phyloP scores from a whole-genome alignment of 805 yeast species.

The Saccharomyces jurei region DNA sequence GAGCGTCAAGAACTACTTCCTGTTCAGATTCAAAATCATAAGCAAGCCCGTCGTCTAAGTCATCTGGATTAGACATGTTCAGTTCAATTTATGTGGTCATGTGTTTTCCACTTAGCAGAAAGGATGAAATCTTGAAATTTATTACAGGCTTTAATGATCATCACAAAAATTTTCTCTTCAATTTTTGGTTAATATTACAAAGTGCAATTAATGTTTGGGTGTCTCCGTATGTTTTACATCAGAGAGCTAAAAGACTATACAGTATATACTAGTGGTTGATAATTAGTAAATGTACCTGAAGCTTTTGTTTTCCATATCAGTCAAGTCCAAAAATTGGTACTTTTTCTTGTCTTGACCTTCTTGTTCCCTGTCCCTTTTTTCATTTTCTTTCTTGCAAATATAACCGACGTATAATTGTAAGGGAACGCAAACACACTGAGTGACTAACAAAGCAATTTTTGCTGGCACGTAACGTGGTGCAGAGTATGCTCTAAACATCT shows the following conservation, averaged over 20 bases:
- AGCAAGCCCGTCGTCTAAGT: constrained; percentile 69
- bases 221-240: not conserved
- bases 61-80: constrained; percentile 45
- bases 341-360: constrained; percentile 29
- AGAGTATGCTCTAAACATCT: constrained; percentile 43
- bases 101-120: not conserved
- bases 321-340: constrained; percentile 46
- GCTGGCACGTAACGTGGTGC: constrained; percentile 52
- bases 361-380: constrained; percentile 36
- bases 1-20: constrained; percentile 27
- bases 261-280: not conserved
- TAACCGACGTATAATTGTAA: constrained; percentile 36
- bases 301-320: constrained; percentile 49
- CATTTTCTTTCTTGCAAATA: constrained; percentile 43
- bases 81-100: not conserved
- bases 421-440: constrained; percentile 41
- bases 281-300: constrained; percentile 46
- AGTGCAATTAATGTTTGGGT: not conserved
- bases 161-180: not conserved
- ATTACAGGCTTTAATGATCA: not conserved
- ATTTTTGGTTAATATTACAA: not conserved
- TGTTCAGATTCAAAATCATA: constrained; percentile 41
- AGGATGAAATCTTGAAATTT: not conserved
- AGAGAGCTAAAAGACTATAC: not conserved
- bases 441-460: constrained; percentile 45